Percentiles rank a stretch among this genome's conserved stretches.
Conservation (phyloP, 1,284 basidiomycete genomes). For the Athelia psychrophila region DNA sequence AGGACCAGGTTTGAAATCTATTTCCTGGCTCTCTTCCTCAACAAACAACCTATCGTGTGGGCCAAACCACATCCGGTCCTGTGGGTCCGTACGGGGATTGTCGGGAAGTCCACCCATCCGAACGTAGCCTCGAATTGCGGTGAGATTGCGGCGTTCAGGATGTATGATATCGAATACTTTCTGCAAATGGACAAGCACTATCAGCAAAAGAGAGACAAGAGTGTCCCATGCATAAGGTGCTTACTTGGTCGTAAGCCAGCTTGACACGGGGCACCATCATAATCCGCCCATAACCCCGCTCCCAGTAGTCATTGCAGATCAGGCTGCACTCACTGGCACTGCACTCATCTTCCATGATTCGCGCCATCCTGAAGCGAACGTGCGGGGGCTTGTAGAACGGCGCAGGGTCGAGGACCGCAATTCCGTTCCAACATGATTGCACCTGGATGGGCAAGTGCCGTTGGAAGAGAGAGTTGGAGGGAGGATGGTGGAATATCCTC, state of each 20-base stretch:
- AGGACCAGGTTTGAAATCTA: conserved; percentile 82
- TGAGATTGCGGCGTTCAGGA: conserved; percentile 83
- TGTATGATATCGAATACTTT: conserved; percentile 93
- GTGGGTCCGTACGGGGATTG: conserved; percentile 91
- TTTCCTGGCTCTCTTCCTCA: conserved; percentile 75
- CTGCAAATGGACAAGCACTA: conserved; percentile 33
- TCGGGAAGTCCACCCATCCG: conserved; percentile 91
- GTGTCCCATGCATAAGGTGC: conserved; percentile 22
- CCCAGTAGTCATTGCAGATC: conserved; percentile 96
- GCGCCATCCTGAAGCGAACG: conserved; percentile 92
- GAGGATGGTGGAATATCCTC: conserved; percentile 81
- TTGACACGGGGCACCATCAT: conserved; percentile 96
- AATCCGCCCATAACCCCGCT: conserved; percentile 89
- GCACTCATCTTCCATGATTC: conserved; percentile 80
- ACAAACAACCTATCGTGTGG: conserved; percentile 92
- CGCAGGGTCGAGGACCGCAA: conserved; percentile 89
- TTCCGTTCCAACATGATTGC: conserved; percentile 96
- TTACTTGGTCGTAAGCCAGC: conserved; percentile 86
- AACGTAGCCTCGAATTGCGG: conserved; percentile 89
- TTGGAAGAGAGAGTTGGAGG: conserved; percentile 80
- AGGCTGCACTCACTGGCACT: conserved; percentile 91
- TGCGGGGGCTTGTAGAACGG: conserved; percentile 89
- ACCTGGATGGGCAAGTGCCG: conserved; percentile 91
- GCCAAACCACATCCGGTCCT: conserved; percentile 93
- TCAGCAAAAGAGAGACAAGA: conserved; percentile 3